Percentiles rank a stretch among this genome's conserved stretches.
Evolutionary conservation across 164 flowering plant species (phyloP).

Genomic region (Taxillus chinensis): DNA sequence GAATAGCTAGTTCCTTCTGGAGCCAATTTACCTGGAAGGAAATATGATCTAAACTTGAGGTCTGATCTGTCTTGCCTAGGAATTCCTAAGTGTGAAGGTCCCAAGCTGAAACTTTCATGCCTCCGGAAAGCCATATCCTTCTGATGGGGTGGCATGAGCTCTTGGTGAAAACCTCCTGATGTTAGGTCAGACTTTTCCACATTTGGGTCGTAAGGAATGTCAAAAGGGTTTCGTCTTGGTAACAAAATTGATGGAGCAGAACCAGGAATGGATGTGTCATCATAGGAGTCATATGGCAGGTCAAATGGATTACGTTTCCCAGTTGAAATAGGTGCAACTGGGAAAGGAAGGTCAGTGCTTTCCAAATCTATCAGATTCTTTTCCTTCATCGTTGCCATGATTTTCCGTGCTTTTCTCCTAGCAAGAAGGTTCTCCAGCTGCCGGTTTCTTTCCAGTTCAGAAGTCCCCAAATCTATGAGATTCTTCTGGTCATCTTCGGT

Average conservation of each 20-base stretch:
- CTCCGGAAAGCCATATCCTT: conserved; percentile 58
- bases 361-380: conserved; percentile 82
- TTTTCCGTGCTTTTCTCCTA: conserved; percentile 58
- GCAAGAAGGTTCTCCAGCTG: conserved; percentile 79
- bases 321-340: conserved; percentile 55
- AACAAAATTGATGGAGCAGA: conserved; percentile 75
- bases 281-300: conserved; percentile 43
- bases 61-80: conserved; percentile 35
- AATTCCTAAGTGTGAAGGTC: conserved; percentile 42
- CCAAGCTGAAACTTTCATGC: conserved; percentile 63
- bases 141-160: conserved; percentile 33
- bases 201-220: conserved; percentile 65
- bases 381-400: conserved; percentile 39
- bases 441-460: conserved; percentile 65
- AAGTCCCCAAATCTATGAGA: conserved; percentile 66
- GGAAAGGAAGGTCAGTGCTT: conserved; percentile 35
- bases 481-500: conserved; percentile 89
- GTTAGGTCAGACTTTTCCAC: conserved; percentile 66
- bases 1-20: conserved; percentile 39
- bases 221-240: conserved; percentile 76
- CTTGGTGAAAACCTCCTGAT: conserved; percentile 49
- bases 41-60: conserved; percentile 43
- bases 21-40: conserved; percentile 38
- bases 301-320: conserved; percentile 71
- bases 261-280: conserved; percentile 60